Evolutionary conservation across 2,329 filamentous ascomycete species (phyloP).

Genomic region (Penicillium sp.): DNA sequence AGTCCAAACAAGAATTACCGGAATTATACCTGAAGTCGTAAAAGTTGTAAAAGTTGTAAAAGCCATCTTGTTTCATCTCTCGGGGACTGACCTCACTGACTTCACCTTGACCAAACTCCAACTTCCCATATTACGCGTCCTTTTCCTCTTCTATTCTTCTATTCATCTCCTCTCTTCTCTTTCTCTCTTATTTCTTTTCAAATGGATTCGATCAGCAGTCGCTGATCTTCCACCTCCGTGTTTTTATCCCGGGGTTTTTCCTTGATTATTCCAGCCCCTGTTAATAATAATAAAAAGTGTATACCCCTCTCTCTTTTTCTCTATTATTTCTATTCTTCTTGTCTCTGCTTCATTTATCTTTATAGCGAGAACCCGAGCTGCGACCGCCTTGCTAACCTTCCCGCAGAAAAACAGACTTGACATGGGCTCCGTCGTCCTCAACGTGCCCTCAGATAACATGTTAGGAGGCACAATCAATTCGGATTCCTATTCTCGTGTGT

Average conservation of each 20-base stretch:
- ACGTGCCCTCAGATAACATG: conserved; percentile 68
- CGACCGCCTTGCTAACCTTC: conserved; percentile 13
- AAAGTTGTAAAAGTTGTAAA: too few relatives aligned
- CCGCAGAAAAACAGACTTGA: conserved; percentile 17
- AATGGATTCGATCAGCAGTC: conserved; percentile 7
- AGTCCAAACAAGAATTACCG: too few relatives aligned
- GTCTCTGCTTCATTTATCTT: neutral
- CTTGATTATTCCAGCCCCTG: neutral
- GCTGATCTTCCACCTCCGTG: neutral
- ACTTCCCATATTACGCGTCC: neutral
- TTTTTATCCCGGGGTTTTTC: neutral
- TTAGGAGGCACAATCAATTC: conserved; percentile 47
- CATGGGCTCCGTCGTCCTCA: conserved; percentile 61
- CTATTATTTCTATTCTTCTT: neutral
- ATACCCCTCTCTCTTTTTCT: conserved; percentile 1
- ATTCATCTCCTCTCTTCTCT: neutral
- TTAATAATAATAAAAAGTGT: neutral
- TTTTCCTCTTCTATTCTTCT: neutral
- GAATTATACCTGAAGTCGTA: too few relatives aligned
- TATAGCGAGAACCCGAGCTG: neutral
- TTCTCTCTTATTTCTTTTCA: neutral
- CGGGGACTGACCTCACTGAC: conserved; percentile 4
- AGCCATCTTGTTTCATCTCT: conserved; percentile 6
- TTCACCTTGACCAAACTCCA: neutral
- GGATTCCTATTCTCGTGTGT: conserved; percentile 37